Conservation (phyloP, 352 stramenopile species). For the Phytophthora meadii region DNA sequence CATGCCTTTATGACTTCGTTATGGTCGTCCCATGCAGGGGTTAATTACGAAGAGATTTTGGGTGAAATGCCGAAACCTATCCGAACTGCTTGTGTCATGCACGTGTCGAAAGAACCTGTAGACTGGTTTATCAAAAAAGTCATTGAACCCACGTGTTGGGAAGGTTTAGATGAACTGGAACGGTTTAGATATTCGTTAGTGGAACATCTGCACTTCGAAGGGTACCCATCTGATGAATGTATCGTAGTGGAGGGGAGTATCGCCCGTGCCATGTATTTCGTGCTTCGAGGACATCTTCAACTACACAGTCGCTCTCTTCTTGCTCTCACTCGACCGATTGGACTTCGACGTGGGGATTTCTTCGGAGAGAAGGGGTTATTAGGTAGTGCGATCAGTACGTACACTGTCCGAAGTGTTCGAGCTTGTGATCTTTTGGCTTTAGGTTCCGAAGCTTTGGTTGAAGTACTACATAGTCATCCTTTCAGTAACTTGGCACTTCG, state of each 20-base stretch:
- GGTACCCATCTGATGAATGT: slow-evolving; percentile 65
- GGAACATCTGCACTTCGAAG: slow-evolving; percentile 61
- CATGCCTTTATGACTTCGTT: slow-evolving; percentile 57
- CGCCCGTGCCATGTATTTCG: slow-evolving; percentile 71
- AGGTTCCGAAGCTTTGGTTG: slow-evolving; percentile 48
- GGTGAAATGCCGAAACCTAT: slow-evolving; percentile 56
- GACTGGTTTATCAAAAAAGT: slow-evolving; percentile 47
- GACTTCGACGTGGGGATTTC: slow-evolving; percentile 48
- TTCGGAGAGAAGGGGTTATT: slow-evolving; percentile 73
- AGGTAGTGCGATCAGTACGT: slow-evolving; percentile 48
- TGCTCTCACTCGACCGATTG: slow-evolving; percentile 27
- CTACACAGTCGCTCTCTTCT: slow-evolving; percentile 37
- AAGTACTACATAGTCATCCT: slow-evolving; percentile 39
- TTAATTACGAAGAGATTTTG: slow-evolving; percentile 63
- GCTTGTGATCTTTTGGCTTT: slow-evolving; percentile 44
- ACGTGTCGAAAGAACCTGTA: slow-evolving; percentile 43
- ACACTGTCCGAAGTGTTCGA: slow-evolving; percentile 40
- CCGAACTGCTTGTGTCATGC: slow-evolving; percentile 53
- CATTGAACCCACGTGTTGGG: slow-evolving; percentile 40
- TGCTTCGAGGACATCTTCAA: slow-evolving; percentile 61
- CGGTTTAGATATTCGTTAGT: slow-evolving; percentile 39
- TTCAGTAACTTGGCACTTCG: slow-evolving; percentile 31
- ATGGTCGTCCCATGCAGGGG: slow-evolving; percentile 62
- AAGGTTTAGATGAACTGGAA: slow-evolving; percentile 29
- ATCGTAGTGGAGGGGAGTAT: slow-evolving; percentile 71